These are phyloP conservation scores for Cucurbita argyrosperma DNA, from an alignment of 306 rosid genomes.

Conservation along the genomic window DNA sequence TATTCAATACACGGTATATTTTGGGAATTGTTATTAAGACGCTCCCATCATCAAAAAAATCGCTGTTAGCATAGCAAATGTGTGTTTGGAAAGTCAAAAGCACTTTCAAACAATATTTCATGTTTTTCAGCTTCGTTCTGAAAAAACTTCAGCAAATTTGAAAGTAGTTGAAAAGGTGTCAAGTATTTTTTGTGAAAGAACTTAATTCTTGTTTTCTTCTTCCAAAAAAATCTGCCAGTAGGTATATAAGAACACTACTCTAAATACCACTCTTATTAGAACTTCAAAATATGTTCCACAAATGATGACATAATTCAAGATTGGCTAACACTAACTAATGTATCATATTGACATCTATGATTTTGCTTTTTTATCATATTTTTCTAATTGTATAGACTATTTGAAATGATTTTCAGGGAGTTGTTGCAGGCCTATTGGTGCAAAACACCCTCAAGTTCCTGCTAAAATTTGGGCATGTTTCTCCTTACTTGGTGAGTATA, in stretches of 20 bases:
- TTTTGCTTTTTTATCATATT: background rate
- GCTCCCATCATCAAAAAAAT: background rate
- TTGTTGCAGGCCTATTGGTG: slow-evolving; percentile 89
- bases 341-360: background rate
- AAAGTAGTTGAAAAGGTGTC: background rate
- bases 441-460: slow-evolving; percentile 84
- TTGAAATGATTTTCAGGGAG: slow-evolving; percentile 46
- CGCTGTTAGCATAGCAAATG: background rate
- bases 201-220: background rate
- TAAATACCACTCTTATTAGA: background rate
- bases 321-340: background rate
- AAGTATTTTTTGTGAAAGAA: background rate
- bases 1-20: background rate
- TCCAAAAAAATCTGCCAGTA: background rate
- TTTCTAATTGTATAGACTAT: background rate
- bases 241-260: background rate
- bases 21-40: background rate
- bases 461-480: slow-evolving; percentile 73
- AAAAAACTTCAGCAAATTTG: background rate
- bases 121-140: background rate
- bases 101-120: background rate
- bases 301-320: background rate
- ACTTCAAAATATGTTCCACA: background rate
- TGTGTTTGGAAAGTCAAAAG: background rate
- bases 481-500: slow-evolving; percentile 68